Conservation (phyloP, 257 asterid genomes). For the Petunia axillaris region DNA sequence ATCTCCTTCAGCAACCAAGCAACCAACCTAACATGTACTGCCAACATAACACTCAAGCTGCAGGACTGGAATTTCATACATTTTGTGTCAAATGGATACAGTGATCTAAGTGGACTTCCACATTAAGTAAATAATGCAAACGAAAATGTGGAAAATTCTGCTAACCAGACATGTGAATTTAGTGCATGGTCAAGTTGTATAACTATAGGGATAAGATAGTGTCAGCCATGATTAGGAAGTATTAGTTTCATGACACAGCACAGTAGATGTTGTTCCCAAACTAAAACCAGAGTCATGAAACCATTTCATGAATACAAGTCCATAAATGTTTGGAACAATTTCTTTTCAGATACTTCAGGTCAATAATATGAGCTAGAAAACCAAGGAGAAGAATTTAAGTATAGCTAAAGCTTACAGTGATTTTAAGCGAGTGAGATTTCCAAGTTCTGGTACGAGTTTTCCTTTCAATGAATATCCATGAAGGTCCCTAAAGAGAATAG, state of each 20-base stretch:
- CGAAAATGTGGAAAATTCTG: background rate
- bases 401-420: constrained; percentile 64
- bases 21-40: too few relatives aligned
- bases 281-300: background rate
- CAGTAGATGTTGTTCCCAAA: background rate
- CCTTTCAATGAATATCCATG: constrained; percentile 69
- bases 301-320: background rate
- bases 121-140: background rate
- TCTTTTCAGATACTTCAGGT: background rate
- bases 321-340: background rate
- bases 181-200: background rate
- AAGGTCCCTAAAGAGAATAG: constrained; percentile 60
- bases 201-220: background rate
- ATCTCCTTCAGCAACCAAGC: too few relatives aligned
- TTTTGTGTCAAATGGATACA: too few relatives aligned
- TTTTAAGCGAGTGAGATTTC: constrained; percentile 65
- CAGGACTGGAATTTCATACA: too few relatives aligned
- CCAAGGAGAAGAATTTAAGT: background rate
- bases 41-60: too few relatives aligned
- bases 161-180: background rate
- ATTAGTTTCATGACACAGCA: constrained; percentile 14
- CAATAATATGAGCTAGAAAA: background rate
- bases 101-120: too few relatives aligned
- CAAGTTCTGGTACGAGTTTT: constrained; percentile 73
- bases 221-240: background rate